Evolutionary conservation across 257 asterid species (phyloP), one percentile per base, ranked within the genome.

Genomic region (Echites panduratus): DNA sequence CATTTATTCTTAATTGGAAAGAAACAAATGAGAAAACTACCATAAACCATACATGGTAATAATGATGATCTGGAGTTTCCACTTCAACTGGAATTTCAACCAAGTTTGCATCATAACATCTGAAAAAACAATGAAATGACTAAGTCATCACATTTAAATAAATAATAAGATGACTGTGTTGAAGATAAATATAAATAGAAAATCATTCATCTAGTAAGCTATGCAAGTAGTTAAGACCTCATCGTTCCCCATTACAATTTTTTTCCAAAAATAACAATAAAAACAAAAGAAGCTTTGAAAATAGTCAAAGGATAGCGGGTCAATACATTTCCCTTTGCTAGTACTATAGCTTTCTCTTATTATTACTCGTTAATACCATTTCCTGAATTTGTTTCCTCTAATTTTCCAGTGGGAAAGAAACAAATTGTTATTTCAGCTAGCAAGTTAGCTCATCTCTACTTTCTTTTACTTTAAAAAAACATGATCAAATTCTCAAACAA

Each of bases 21-120:
- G n/a, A n/a, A 65, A 49, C 14, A 26, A 58, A 57, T 41, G 68
- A 12, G 16, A 53, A 29, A 54, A 64, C 32, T 53, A 70, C 52
- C 49, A 71, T 57, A 53, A 41, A 24, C 14, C 79, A 10, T 83
- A 88, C 97, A 44, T 87, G 97, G 82, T 88, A 90, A 84, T 90
- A 90, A 76, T 86, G 89, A 38, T 86, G 88, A 64, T 86, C 92
- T 7, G 89, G 92, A 53, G 89, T 89, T 77, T 91, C 97, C 72
- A 91, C 87, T 78, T 86, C 89, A 70, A 89, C 97, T 8, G 97
- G 97, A 79, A 89, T 71, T 58, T 89, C 96, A 16, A 89, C 50
- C 82, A 87, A 78, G 76, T 89, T 90, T 10, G 85, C 85, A 63
- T 89, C 94, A 47, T 41, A 44, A 77, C 97, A 91, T 75, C 96